Evolutionary conservation across 495 filamentous ascomycete genomes (phyloP), one percentile per base, ranked within the genome.

Genomic region (Aspergillus nanangensis): DNA sequence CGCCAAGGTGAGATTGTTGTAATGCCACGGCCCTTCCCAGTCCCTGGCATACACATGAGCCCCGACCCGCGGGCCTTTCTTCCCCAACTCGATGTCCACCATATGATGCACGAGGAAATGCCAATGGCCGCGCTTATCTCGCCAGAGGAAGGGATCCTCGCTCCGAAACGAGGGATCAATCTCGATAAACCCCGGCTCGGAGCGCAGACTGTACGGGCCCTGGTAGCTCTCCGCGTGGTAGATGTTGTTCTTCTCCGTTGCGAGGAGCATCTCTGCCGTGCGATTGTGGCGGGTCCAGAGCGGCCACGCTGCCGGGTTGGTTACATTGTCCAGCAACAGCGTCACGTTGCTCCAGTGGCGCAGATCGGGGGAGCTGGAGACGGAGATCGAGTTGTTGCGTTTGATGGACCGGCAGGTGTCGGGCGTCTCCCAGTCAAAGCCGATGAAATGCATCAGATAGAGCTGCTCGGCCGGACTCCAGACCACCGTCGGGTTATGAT

Each of bases 131-230:
- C 66, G 56, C 43, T 62, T 66, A 29, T 71, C 67, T 2, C 53
- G 59, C 70, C 70, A 70, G 8, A 71, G 41, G 25, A 70, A 71
- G 11, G 60, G 65, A 45, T 71, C 66, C 45, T 73, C 65, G 22
- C 57, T 62, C 37, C 43, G 44, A 3, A 36, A 42, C 10, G 44
- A 27, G 19, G 41, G 44, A 21, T 47, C 44, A 3, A 35, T 39
- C 24, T 15, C 41, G 14, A 41, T 52, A 14, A 47, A 47, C 44
- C 49, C 44, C 2, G 9, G 39, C 3, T 49, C 24, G 4, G 46
- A 40, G 38, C 55, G 42, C 9, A 44, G 45, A 0, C 17, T 56
- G 44, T 65, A 65, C 2, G 48, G 47, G 4, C 43, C 42, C 5
- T 47, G 23, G 25, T 33, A 60, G 2, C 41, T 47, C 7, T 45